These are phyloP conservation scores for Nevesoporus exiguus DNA, from an alignment of 768 basidiomycete species.

Conservation along the genomic window DNA sequence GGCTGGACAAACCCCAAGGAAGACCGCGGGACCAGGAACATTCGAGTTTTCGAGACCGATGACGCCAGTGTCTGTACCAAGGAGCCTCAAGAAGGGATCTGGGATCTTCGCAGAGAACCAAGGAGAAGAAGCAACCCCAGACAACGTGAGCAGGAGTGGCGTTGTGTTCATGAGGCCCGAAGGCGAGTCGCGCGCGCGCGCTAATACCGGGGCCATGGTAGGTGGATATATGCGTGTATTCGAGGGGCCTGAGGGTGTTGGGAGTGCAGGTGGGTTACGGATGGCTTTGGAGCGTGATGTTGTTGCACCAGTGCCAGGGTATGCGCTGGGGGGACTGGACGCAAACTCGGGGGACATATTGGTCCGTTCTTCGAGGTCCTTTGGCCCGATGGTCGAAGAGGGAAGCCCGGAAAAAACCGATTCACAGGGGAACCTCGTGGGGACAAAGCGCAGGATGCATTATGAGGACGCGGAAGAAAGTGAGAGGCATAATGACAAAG, in stretches of 20 bases:
- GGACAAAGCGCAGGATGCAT: constrained; percentile 15
- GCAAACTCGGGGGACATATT: not conserved
- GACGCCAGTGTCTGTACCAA: constrained; percentile 20
- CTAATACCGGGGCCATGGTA: not conserved
- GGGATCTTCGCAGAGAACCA: not conserved
- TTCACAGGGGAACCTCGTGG: not conserved
- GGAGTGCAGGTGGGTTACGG: not conserved
- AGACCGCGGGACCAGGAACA: constrained; percentile 1
- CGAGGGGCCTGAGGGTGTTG: constrained; percentile 4
- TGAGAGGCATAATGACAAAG: constrained; percentile 4
- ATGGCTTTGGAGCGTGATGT: constrained; percentile 9
- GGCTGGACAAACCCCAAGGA: constrained; percentile 21
- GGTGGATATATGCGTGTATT: constrained; percentile 27
- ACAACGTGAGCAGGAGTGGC: not conserved
- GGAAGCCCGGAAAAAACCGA: constrained; percentile 5
- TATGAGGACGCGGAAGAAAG: constrained; percentile 13
- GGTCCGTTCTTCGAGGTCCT: constrained; percentile 4
- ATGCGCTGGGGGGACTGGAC: constrained; percentile 7
- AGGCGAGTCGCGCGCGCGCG: not conserved
- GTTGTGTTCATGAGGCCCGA: constrained; percentile 3
- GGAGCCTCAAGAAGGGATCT: constrained; percentile 10
- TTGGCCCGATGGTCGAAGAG: constrained; percentile 8
- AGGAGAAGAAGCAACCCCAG: constrained; percentile 2
- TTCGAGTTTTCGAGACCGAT: constrained; percentile 17
- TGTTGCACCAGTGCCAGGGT: constrained; percentile 17